Evolutionary conservation across 1,284 basidiomycete genomes (phyloP).

Genomic region (Waitea zeae): DNA sequence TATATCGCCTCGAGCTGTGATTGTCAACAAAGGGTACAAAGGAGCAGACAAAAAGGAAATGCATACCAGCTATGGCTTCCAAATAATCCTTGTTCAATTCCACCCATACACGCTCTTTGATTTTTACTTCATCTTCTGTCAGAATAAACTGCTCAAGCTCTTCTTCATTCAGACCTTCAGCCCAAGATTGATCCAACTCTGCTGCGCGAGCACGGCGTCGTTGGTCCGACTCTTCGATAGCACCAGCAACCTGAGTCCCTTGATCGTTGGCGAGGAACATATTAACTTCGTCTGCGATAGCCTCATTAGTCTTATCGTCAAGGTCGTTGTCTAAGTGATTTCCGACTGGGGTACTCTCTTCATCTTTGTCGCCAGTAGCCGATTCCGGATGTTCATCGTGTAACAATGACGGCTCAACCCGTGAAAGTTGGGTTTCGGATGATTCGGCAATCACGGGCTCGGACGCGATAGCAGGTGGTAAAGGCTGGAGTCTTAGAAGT

Average conservation of each 20-base stretch:
- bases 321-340: slow-evolving; percentile 10
- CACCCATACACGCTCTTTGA: slow-evolving; percentile 94
- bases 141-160: slow-evolving; percentile 83
- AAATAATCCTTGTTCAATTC: slow-evolving; percentile 91
- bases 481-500: slow-evolving; percentile 23
- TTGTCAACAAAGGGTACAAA: slow-evolving; percentile 8
- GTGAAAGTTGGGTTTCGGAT: too few species aligned
- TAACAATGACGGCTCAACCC: too few species aligned
- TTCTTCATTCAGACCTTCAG: slow-evolving; percentile 69
- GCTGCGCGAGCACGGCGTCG: slow-evolving; percentile 32
- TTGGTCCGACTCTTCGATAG: slow-evolving; percentile 46
- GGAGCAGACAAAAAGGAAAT: too few species aligned
- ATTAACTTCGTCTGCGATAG: slow-evolving; percentile 46
- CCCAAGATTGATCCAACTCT: slow-evolving; percentile 27
- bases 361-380: slow-evolving; percentile 6
- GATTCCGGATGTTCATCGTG: too few species aligned
- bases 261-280: slow-evolving; percentile 41
- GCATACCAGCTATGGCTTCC: slow-evolving; percentile 72
- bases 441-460: too few species aligned
- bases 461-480: too few species aligned
- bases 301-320: slow-evolving; percentile 32
- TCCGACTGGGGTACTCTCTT: slow-evolving; percentile 9
- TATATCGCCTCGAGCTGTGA: slow-evolving; percentile 55
- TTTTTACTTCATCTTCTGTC: slow-evolving; percentile 70
- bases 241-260: slow-evolving; percentile 33